These are phyloP conservation scores for Wallacemonas collosoma DNA, from an alignment of 208 protist species.

Conservation along the genomic window DNA sequence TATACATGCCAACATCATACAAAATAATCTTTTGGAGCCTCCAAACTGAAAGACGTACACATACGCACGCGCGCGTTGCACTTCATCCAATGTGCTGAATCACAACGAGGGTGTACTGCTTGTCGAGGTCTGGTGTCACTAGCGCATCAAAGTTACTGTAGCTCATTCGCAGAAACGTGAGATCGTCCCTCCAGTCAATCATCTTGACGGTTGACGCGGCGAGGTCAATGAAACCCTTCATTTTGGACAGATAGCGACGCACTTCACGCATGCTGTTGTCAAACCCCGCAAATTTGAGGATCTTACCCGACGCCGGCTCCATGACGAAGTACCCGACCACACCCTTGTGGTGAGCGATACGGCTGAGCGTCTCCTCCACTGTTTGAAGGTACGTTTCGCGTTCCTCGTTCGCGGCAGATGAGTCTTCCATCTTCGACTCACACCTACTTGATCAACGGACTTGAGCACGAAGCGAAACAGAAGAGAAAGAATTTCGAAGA, in stretches of 20 bases:
- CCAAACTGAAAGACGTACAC: background rate
- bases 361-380: constrained; percentile 66
- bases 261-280: constrained; percentile 39
- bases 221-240: constrained; percentile 68
- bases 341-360: constrained; percentile 74
- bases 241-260: constrained; percentile 59
- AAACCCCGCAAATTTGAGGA: constrained; percentile 73
- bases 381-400: constrained; percentile 60
- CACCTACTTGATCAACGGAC: too few species aligned
- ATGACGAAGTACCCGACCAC: constrained; percentile 84
- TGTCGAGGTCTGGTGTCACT: constrained; percentile 75
- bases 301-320: constrained; percentile 52
- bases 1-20: too few species aligned
- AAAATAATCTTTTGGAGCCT: background rate
- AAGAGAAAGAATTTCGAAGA: too few species aligned
- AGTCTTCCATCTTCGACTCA: constrained; percentile 22
- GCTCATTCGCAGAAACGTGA: constrained; percentile 85
- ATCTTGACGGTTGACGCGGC: constrained; percentile 75
- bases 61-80: background rate
- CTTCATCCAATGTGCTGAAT: constrained; percentile 53
- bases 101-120: constrained; percentile 80
- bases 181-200: constrained; percentile 74
- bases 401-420: constrained; percentile 33
- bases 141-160: constrained; percentile 69
- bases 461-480: too few species aligned